A percentile compares a stretch with the other conserved stretches of the same genome.
phyloP scores from a whole-genome alignment of 2,329 filamentous ascomycete genomes.

The Clonostachys sp. region DNA sequence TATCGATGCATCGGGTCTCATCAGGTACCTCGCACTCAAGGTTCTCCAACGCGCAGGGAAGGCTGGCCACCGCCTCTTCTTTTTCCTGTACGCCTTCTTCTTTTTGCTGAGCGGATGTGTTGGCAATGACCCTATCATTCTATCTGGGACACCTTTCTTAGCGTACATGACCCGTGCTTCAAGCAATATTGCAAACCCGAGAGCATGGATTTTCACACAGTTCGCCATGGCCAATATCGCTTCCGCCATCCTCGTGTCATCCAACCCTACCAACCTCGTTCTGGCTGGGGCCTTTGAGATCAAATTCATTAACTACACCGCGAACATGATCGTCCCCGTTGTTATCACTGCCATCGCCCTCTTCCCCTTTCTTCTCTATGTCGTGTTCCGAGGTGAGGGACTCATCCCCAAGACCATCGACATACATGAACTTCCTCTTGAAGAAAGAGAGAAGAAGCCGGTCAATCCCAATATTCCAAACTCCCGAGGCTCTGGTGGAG shows the following conservation, averaged over 20 bases:
- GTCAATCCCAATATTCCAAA: constrained; percentile 71
- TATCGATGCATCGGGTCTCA: constrained; percentile 72
- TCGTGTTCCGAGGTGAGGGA: constrained; percentile 60
- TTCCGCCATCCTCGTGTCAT: constrained; percentile 72
- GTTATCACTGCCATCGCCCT: constrained; percentile 62
- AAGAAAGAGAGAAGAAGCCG: constrained; percentile 47
- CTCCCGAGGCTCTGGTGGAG: constrained; percentile 27
- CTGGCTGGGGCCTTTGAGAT: constrained; percentile 68
- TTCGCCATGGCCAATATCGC: constrained; percentile 70
- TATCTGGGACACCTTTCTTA: constrained; percentile 70
- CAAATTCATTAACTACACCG: constrained; percentile 69
- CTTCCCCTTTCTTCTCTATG: constrained; percentile 66
- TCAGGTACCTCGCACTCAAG: constrained; percentile 65
- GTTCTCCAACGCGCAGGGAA: constrained; percentile 64
- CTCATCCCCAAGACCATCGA: constrained; percentile 63
- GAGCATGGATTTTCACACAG: constrained; percentile 70
- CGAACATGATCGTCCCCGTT: constrained; percentile 73
- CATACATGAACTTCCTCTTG: constrained; percentile 62
- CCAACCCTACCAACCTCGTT: constrained; percentile 73
- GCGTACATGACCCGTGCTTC: constrained; percentile 75
- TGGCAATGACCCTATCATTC: constrained; percentile 71
- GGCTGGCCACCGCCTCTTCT: constrained; percentile 63
- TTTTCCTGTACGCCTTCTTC: constrained; percentile 72
- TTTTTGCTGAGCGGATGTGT: constrained; percentile 63
- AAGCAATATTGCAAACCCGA: constrained; percentile 65